Evolutionary conservation across 192 early-diverging fungal species (phyloP).

Genomic region (Dissophora ornata): DNA sequence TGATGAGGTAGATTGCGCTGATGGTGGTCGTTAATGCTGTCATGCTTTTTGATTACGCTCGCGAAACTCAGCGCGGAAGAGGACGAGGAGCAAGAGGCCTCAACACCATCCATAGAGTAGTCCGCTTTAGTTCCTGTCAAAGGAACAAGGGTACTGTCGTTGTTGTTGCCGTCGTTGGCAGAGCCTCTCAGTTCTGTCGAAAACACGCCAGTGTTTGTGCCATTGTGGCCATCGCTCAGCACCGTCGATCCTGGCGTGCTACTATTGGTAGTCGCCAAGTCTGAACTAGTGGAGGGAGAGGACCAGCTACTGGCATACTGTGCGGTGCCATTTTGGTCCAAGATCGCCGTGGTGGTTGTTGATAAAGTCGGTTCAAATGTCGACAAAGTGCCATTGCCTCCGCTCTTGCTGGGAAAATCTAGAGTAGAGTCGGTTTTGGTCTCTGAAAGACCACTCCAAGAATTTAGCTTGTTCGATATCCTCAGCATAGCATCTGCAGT

Average conservation of each 20-base stretch:
- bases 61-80: not conserved
- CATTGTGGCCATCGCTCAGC: not conserved
- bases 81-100: conserved; percentile 4
- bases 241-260: not conserved
- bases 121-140: not conserved
- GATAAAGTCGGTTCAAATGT: too few species aligned
- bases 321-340: not conserved
- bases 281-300: conserved; percentile 17
- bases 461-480: conserved; percentile 33
- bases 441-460: conserved; percentile 32
- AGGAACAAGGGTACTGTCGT: not conserved
- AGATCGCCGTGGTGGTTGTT: too few species aligned
- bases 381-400: not conserved
- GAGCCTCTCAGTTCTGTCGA: not conserved
- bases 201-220: not conserved
- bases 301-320: conserved; percentile 13
- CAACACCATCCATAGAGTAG: conserved; percentile 32
- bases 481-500: conserved; percentile 24
- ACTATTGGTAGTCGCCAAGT: not conserved
- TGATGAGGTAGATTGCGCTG: not conserved
- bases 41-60: too few species aligned
- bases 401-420: not conserved
- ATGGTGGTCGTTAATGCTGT: too few species aligned
- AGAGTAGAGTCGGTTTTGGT: not conserved
- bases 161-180: not conserved